Percentiles rank a stretch among this genome's conserved stretches.
Conservation (phyloP, 129 eudicot species). For the Arctium minus region DNA sequence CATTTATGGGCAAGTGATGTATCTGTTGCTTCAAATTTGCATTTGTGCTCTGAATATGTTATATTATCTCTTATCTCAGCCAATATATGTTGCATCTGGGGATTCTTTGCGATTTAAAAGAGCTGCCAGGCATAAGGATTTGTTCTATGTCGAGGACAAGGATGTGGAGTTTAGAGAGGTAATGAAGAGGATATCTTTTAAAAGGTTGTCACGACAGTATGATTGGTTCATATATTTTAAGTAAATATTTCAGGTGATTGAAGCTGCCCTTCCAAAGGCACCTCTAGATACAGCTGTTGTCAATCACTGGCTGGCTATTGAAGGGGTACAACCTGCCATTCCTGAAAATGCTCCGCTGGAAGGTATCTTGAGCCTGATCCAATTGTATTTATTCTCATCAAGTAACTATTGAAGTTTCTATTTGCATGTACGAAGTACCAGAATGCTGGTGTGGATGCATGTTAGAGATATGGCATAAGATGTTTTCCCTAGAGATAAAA, state of each 20-base stretch:
- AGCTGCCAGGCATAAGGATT: constrained; percentile 76
- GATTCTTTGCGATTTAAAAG: constrained; percentile 73
- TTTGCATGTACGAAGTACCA: not conserved
- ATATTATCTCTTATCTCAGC: constrained; percentile 37
- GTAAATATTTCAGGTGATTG: constrained; percentile 56
- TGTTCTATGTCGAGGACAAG: constrained; percentile 77
- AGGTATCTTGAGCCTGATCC: constrained; percentile 38
- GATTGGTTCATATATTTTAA: not conserved
- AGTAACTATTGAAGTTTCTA: not conserved
- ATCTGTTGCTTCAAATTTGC: not conserved
- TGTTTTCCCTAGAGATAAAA: not conserved
- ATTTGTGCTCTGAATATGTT: not conserved
- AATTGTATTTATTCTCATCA: not conserved
- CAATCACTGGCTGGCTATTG: constrained; percentile 90
- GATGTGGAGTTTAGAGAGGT: constrained; percentile 89
- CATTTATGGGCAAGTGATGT: not conserved
- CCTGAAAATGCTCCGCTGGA: constrained; percentile 82
- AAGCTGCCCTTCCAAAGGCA: constrained; percentile 79
- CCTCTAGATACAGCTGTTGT: constrained; percentile 64
- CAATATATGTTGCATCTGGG: constrained; percentile 79
- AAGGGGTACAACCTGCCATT: constrained; percentile 94
- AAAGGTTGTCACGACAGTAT: not conserved
- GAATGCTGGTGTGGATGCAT: not conserved
- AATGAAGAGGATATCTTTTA: constrained; percentile 5
- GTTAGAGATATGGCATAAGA: not conserved